Evolutionary conservation across 2,329 filamentous ascomycete genomes (phyloP).

Genomic region (Penicillium sp.): DNA sequence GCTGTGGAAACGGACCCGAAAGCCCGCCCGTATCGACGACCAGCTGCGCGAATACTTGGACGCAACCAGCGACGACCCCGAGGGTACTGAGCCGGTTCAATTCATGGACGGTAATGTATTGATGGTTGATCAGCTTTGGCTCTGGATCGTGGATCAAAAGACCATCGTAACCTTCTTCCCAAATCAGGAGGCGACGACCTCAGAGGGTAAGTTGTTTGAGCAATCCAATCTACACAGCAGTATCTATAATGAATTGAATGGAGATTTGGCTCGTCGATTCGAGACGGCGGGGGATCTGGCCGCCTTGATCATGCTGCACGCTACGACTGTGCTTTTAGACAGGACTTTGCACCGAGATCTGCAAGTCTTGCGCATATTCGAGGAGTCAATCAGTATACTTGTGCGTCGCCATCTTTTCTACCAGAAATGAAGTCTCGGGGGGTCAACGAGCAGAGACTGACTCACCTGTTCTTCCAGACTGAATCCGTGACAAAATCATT

Average conservation of each 20-base stretch:
- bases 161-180: slow-evolving; percentile 32
- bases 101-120: slow-evolving; percentile 45
- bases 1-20: slow-evolving; percentile 58
- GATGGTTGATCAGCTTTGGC: slow-evolving; percentile 64
- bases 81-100: slow-evolving; percentile 8
- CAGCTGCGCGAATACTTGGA: slow-evolving; percentile 42
- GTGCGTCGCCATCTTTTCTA: slow-evolving; percentile 31
- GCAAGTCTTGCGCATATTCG: slow-evolving; percentile 60
- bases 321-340: slow-evolving; percentile 57
- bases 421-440: too few relatives aligned
- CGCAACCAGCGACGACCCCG: slow-evolving; percentile 11
- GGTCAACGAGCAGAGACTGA: not conserved
- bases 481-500: slow-evolving; percentile 59
- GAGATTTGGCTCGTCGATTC: slow-evolving; percentile 57
- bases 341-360: slow-evolving; percentile 55
- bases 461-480: slow-evolving; percentile 37
- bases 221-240: slow-evolving; percentile 58
- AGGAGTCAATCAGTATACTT: slow-evolving; percentile 59
- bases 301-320: slow-evolving; percentile 56
- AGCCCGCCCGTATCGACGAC: slow-evolving; percentile 37
- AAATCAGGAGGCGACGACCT: slow-evolving; percentile 29
- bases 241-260: slow-evolving; percentile 61
- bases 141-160: slow-evolving; percentile 40
- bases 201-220: slow-evolving; percentile 30
- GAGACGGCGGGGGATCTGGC: slow-evolving; percentile 58